These are phyloP conservation scores for Cordyceps fumosorosea DNA, from an alignment of 2,329 filamentous ascomycete species.

Conservation along the genomic window DNA sequence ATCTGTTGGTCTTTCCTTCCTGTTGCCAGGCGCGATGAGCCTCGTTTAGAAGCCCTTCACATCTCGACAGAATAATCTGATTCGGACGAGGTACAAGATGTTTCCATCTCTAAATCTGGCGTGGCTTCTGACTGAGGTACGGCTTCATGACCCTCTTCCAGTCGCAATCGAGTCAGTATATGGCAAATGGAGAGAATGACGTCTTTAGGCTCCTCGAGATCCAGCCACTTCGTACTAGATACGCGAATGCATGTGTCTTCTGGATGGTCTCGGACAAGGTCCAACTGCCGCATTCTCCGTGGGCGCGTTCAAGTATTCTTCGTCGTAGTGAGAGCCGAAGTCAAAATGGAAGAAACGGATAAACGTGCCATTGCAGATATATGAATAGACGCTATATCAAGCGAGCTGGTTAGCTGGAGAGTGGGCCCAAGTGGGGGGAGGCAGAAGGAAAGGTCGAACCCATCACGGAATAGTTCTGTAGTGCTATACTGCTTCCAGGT, in stretches of 20 bases:
- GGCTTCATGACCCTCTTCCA: not conserved
- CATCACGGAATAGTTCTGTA: not conserved
- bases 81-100: not conserved
- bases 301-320: not conserved
- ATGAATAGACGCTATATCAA: no score
- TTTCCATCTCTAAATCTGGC: not conserved
- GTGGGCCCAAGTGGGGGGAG: not conserved
- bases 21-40: not conserved
- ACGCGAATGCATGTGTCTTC: conserved; percentile 2
- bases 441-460: not conserved
- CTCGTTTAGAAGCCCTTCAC: not conserved
- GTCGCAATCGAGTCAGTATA: not conserved
- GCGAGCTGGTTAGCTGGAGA: no score
- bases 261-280: not conserved
- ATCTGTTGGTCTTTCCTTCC: not conserved
- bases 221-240: conserved; percentile 1
- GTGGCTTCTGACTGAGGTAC: not conserved
- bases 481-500: not conserved
- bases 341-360: not conserved
- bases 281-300: not conserved
- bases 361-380: no score
- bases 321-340: not conserved
- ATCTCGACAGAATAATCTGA: not conserved
- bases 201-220: not conserved
- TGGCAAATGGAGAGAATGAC: not conserved